phyloP scores from a whole-genome alignment of 495 filamentous ascomycete species.

The Aspergillus sclerotioniger region DNA sequence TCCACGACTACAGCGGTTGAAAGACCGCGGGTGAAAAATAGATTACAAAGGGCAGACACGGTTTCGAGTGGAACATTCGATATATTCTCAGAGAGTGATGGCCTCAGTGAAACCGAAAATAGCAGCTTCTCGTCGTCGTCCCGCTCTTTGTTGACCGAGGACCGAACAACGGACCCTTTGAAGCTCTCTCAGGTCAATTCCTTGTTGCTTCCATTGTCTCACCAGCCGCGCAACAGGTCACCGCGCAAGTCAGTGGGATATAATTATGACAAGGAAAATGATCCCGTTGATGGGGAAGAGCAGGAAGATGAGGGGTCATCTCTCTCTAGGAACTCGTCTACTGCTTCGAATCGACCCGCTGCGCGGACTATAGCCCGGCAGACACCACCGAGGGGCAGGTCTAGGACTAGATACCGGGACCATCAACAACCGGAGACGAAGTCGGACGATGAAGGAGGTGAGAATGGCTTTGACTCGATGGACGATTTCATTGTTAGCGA shows the following conservation, averaged over 20 bases:
- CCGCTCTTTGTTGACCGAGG: slow-evolving; percentile 17
- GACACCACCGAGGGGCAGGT: slow-evolving; percentile 11
- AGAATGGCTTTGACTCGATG: slow-evolving; percentile 38
- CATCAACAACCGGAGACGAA: slow-evolving; percentile 18
- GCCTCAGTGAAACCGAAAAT: slow-evolving; percentile 19
- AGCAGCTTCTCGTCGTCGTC: slow-evolving; percentile 8
- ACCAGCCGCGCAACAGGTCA: slow-evolving; percentile 23
- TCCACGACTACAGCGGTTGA: slow-evolving; percentile 1
- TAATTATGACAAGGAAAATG: slow-evolving; percentile 47
- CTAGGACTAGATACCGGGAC: slow-evolving; percentile 11
- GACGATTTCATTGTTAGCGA: slow-evolving; percentile 50
- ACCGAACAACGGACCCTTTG: slow-evolving; percentile 25
- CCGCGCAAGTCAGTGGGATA: slow-evolving; percentile 30
- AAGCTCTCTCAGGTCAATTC: slow-evolving; percentile 38
- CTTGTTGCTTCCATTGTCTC: slow-evolving; percentile 29
- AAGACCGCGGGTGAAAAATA: slow-evolving; percentile 9
- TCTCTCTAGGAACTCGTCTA: slow-evolving; percentile 23
- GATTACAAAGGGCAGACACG: slow-evolving; percentile 17
- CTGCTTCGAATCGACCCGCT: slow-evolving; percentile 22
- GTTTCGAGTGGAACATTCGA: slow-evolving; percentile 25
- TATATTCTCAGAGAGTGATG: slow-evolving; percentile 35
- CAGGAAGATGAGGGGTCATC: slow-evolving; percentile 17
- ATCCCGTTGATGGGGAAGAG: slow-evolving; percentile 30
- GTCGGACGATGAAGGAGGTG: slow-evolving; percentile 23
- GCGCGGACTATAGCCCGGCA: slow-evolving; percentile 20